Percentiles rank a stretch among this genome's conserved stretches.
phyloP scores from a whole-genome alignment of 345 rosid genomes.

The Salix purpurea region DNA sequence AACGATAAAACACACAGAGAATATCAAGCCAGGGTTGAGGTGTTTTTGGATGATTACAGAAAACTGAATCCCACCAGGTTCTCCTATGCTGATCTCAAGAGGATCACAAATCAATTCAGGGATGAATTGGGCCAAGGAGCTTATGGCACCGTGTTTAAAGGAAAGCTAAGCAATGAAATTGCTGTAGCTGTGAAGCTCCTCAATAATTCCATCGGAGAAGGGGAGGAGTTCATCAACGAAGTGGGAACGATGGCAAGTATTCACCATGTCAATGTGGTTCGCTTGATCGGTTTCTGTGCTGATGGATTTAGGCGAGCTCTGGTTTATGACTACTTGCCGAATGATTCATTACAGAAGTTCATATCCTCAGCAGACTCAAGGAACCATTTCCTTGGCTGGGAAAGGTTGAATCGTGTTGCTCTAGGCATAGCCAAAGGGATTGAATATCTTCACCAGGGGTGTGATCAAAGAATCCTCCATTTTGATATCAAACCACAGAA shows the following conservation, averaged over 20 bases:
- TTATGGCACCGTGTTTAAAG: slow-evolving; percentile 9
- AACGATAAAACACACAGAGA: background rate
- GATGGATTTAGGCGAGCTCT: too few relatives aligned
- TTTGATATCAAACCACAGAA: background rate
- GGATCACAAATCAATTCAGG: slow-evolving; percentile 5
- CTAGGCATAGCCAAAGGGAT: background rate
- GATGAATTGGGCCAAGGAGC: slow-evolving; percentile 14
- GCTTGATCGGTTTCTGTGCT: too few relatives aligned
- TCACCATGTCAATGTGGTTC: too few relatives aligned
- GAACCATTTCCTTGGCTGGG: too few relatives aligned
- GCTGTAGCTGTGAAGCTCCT: slow-evolving; percentile 5
- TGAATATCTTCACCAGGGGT: background rate
- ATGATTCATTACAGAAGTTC: too few relatives aligned
- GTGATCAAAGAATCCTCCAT: background rate
- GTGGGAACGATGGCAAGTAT: too few relatives aligned
- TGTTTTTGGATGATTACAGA: slow-evolving; percentile 6
- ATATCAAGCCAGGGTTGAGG: background rate
- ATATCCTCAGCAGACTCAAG: too few relatives aligned
- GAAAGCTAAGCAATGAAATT: slow-evolving; percentile 10
- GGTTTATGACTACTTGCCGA: too few relatives aligned
- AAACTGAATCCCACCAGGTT: slow-evolving; percentile 4
- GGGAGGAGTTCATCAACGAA: too few relatives aligned
- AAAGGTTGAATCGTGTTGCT: too few relatives aligned
- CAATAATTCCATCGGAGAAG: background rate
- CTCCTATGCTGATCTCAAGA: slow-evolving; percentile 8